Conservation (phyloP, 345 rosid species). For the Lepidium sativum region DNA sequence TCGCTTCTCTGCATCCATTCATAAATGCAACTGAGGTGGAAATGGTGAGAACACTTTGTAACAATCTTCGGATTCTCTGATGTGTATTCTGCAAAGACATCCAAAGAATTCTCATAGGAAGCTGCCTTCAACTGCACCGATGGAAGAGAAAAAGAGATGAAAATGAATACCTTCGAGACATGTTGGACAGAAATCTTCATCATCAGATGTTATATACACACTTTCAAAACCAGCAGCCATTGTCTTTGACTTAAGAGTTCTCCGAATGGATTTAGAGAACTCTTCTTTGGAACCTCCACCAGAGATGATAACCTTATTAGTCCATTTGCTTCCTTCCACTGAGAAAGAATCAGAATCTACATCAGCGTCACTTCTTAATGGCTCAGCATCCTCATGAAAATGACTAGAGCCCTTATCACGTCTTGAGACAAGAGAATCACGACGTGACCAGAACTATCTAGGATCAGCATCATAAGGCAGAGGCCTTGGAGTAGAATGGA, state of each 20-base stretch:
- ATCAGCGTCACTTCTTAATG: slow-evolving; percentile 54
- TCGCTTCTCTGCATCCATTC: slow-evolving; percentile 99
- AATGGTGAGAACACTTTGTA: slow-evolving; percentile 92
- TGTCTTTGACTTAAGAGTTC: slow-evolving; percentile 40
- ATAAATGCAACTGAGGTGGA: slow-evolving; percentile 95
- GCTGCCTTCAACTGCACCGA: slow-evolving; percentile 4
- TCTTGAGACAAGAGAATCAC: slow-evolving; percentile 53
- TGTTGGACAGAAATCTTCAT: slow-evolving; percentile 95
- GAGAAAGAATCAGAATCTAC: slow-evolving; percentile 49
- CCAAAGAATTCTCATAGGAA: neutral
- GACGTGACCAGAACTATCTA: slow-evolving; percentile 45
- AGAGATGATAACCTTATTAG: slow-evolving; percentile 31
- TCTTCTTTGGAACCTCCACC: slow-evolving; percentile 57
- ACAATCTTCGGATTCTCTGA: slow-evolving; percentile 86
- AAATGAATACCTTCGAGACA: slow-evolving; percentile 81
- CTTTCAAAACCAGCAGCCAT: slow-evolving; percentile 32
- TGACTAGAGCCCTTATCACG: slow-evolving; percentile 91
- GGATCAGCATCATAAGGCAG: slow-evolving; percentile 89
- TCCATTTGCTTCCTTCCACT: slow-evolving; percentile 54
- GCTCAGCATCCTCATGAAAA: slow-evolving; percentile 76
- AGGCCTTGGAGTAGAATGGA: slow-evolving; percentile 88
- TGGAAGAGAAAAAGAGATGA: neutral
- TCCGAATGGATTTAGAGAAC: slow-evolving; percentile 42
- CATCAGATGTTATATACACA: slow-evolving; percentile 52
- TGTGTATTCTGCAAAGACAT: slow-evolving; percentile 59